Evolutionary conservation across 1,284 basidiomycete species (phyloP), one percentile per base, ranked within the genome.

Genomic region (Uromyces viciae-fabae): DNA sequence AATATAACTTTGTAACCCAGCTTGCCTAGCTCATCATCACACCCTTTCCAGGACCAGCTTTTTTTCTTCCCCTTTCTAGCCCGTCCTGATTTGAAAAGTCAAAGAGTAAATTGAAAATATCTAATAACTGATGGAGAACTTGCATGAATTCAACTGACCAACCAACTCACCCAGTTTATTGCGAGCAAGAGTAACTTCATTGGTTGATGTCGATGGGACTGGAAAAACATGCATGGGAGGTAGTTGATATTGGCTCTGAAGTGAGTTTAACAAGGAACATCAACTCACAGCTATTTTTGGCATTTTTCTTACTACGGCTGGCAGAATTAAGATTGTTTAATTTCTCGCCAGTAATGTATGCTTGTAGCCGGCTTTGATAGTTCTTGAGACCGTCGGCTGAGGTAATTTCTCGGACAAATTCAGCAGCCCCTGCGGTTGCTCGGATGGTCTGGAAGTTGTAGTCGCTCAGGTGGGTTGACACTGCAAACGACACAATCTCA

Each of bases 351-450:
- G 66, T 68, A 15, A 46, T 2, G 19, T 28, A 68, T 7, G 66
- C 11, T 68, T 68, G 66, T 2, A 68, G 66, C 19, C 66, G 9
- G 40, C 66, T 68, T 68, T 43, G 66, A 17, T 68, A 68, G 17
- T 68, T 68, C 25, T 28, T 43, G 2, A 68, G 19, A 7, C 66
- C 66, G 49, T 68, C 66, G 11, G 42, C 22, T 3, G 40, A 36
- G 11, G 9, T 4, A 9, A 68, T 68, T 31, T 68, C 36, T 4
- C 8, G 40, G 19, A 68, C 66, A 68, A 68, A 43, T 28, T 68
- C 66, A 2, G 42, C 66, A 28, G 66, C 66, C 0, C 66, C 66
- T 43, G 66, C n/a, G 14, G 66, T 68, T 2, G 66, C 66, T 28
- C n/a, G 19, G 1, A 38, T 28, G 8, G 4, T 43, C 25, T 68